Conservation (phyloP, 2,329 filamentous ascomycete genomes). For the Pseudonectria buxi region DNA sequence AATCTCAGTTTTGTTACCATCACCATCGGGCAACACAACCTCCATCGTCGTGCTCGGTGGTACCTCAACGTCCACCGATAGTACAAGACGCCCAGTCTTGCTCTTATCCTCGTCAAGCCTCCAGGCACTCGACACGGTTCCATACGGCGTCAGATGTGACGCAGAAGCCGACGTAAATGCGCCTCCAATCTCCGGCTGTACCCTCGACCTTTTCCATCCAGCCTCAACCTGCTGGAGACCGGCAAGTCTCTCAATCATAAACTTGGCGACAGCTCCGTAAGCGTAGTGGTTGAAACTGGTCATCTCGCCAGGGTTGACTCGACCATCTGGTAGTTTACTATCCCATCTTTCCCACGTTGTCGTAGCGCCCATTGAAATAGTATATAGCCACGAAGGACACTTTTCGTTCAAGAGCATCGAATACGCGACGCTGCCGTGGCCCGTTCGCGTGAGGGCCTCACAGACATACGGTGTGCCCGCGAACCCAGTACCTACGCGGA, state of each 20-base stretch:
- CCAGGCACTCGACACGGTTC: not conserved
- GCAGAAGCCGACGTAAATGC: not conserved
- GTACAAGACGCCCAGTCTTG: not conserved
- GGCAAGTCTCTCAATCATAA: slow-evolving; percentile 36
- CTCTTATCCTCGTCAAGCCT: not conserved
- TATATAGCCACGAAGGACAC: slow-evolving; percentile 42
- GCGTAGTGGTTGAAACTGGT: slow-evolving; percentile 45
- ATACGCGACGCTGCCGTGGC: slow-evolving; percentile 30
- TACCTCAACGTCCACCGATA: slow-evolving; percentile 10
- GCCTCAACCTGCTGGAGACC: slow-evolving; percentile 31
- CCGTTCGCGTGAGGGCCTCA: slow-evolving; percentile 23
- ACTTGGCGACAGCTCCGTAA: slow-evolving; percentile 39
- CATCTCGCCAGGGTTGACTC: slow-evolving; percentile 39
- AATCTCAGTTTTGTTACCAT: slow-evolving; percentile 4
- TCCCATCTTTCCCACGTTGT: slow-evolving; percentile 48
- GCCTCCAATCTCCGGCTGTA: not conserved
- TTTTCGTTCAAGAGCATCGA: slow-evolving; percentile 38
- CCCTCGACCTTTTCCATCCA: slow-evolving; percentile 27
- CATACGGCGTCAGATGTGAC: not conserved
- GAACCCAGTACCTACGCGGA: slow-evolving; percentile 34
- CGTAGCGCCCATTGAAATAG: slow-evolving; percentile 38
- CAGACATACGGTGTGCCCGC: slow-evolving; percentile 34
- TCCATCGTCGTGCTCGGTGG: slow-evolving; percentile 16
- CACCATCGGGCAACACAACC: slow-evolving; percentile 9
- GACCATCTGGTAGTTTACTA: slow-evolving; percentile 35